Evolutionary conservation across 257 asterid species (phyloP).

Genomic region (Fraxinus cuspidata): DNA sequence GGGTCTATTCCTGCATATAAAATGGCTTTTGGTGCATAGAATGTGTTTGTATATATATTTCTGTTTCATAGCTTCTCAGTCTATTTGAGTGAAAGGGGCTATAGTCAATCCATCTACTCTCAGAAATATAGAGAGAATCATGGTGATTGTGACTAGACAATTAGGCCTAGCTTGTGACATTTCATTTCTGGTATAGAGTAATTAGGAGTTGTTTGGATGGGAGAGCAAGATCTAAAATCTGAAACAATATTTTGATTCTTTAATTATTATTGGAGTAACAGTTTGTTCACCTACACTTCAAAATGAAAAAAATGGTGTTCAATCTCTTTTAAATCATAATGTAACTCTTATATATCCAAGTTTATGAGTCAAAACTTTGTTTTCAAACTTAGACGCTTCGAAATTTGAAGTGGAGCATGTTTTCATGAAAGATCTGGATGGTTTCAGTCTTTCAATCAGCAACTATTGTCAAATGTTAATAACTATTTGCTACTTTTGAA

Average conservation of each 20-base stretch:
- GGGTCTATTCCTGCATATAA: too few relatives aligned
- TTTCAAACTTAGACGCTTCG: neutral
- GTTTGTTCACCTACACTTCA: neutral
- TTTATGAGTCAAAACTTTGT: too few relatives aligned
- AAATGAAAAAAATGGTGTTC: neutral
- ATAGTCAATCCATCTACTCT: slow-evolving; percentile 38
- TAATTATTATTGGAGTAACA: too few relatives aligned
- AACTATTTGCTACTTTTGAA: neutral
- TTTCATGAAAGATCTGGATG: too few relatives aligned
- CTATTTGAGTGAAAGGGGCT: slow-evolving; percentile 30
- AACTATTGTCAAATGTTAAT: too few relatives aligned
- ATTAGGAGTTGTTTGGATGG: neutral
- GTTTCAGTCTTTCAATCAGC: slow-evolving; percentile 11
- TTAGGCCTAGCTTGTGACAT: slow-evolving; percentile 40
- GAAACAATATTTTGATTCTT: too few relatives aligned
- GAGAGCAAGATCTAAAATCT: neutral
- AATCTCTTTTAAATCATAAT: too few relatives aligned
- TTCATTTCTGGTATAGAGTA: slow-evolving; percentile 15
- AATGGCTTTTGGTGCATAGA: too few relatives aligned
- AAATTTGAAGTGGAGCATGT: neutral
- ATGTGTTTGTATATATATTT: too few relatives aligned
- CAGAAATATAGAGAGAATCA: slow-evolving; percentile 35
- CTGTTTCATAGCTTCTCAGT: slow-evolving; percentile 27
- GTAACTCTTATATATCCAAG: too few relatives aligned
- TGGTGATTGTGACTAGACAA: slow-evolving; percentile 47